Evolutionary conservation across 2,329 filamentous ascomycete genomes (phyloP), one percentile per base, ranked within the genome.

Genomic region (Cladosporium sp.): DNA sequence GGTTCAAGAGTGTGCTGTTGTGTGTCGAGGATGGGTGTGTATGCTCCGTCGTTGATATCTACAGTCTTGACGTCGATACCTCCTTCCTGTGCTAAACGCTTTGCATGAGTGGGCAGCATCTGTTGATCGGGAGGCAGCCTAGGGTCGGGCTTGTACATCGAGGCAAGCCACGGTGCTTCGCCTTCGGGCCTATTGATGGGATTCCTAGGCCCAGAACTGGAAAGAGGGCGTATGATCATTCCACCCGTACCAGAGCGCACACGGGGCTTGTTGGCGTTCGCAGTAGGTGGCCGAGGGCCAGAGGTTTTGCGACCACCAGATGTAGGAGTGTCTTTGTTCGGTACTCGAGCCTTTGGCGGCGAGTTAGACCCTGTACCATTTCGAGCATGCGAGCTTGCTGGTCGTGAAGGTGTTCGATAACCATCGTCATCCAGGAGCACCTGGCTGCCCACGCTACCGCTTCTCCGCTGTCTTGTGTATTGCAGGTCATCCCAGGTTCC

Each of bases 131-230:
- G 95, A 6, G 95, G 95, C 37, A 99, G 83, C 67, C 93, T 89
- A 33, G 95, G 95, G 75, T 99, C 95, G 0, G 95, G 95, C 74
- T 96, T 96, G 79, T 97, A 99, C 79, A 96, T 92, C 26, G 91
- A 91, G 55, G 95, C 87, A 79, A 98, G 86, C 95, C 95, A 99
- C 61, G 95, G 95, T 11, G 95, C 93, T 63, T 98, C 94, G 23
- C 95, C 95, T 81, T 98, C 95, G 0, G 93, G 93, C 74, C 89
- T 91, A 14, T 69, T 64, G 71, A 85, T 91, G 88, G 67, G 88
- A 81, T 80, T 92, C 86, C 78, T 84, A 75, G 72, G 83, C 10
- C 69, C 70, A 29, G 68, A 69, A 56, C 72, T 70, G 1, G 72
- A 74, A 4, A 67, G 66, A 23, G 74, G 72, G n/a, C 49, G 72